Evolutionary conservation across 192 early-diverging fungal genomes (phyloP), one percentile per base, ranked within the genome.

Genomic region (Umbelopsis sp.): DNA sequence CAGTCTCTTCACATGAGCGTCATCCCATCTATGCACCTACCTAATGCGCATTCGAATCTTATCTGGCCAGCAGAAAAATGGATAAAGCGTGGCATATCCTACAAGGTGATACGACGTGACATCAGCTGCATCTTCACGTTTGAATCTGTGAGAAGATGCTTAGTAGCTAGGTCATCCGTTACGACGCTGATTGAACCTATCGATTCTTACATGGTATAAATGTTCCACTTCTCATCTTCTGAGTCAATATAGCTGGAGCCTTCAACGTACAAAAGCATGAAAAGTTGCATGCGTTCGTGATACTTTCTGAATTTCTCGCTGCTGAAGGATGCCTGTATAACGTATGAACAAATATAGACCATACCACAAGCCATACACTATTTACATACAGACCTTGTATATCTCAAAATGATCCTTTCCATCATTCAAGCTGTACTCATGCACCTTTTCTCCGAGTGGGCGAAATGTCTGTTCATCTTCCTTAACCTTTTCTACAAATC

Each of bases 241-340:
- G 87, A 89, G 51, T 97, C 91, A 67, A 98, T 91, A 50, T 89
- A 94, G 52, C 89, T 90, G 22, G 92, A 92, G 14, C 95, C 97
- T 72, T 98, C 97, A 43, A 98, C 95, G 65, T 88, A 96, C 47
- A 93, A 91, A 44, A 96, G 81, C 12, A 92, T 73, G 75, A 98
- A 90, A 32, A 88, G 74, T 68, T 95, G 95, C 71, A 97, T 76
- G 36, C 93, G 80, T 52, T 79, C 83, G 77, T 98, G 94, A 74
- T 91, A 96, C 43, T 88, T 88, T 65, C 86, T 74, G 69, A 95
- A 94, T 45, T 84, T 79, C 2, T 82, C 86, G 16, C 85, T 88
- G 20, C 79, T 69, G 71, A 98, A 96, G 0, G 77, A 81, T 32
- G 82, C 72, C 91, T 78, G n/a, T n/a, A 43, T 14, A 9, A 32